These are phyloP conservation scores for Selenicereus undatus DNA, from an alignment of 148 eudicot species.

Conservation along the genomic window DNA sequence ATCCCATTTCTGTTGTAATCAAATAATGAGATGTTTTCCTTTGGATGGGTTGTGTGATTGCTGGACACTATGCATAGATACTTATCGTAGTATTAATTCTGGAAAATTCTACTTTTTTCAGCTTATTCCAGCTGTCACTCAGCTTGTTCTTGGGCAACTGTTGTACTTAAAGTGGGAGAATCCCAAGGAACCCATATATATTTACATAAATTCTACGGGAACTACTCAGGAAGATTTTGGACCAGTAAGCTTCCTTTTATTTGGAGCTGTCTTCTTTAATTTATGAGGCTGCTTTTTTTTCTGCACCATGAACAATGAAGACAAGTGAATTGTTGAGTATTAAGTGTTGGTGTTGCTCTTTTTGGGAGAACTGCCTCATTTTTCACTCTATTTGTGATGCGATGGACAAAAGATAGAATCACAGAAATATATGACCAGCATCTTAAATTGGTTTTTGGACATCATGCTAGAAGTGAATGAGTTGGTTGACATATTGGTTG, in stretches of 20 bases:
- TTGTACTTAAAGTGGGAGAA: slow-evolving; percentile 86
- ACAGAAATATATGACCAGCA: too few species aligned
- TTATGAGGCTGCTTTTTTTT: not conserved
- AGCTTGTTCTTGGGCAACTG: slow-evolving; percentile 75
- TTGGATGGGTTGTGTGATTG: not conserved
- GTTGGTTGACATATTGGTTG: too few species aligned
- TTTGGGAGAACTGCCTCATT: too few species aligned
- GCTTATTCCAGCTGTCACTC: slow-evolving; percentile 88
- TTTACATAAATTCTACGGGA: slow-evolving; percentile 91
- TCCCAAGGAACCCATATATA: slow-evolving; percentile 72
- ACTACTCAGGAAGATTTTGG: slow-evolving; percentile 86
- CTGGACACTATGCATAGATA: not conserved
- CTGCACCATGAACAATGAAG: not conserved
- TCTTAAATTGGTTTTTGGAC: too few species aligned
- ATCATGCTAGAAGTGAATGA: too few species aligned
- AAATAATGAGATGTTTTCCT: not conserved
- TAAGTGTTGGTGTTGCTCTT: too few species aligned
- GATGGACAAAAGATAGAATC: too few species aligned
- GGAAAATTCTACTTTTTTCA: slow-evolving; percentile 27
- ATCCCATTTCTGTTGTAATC: not conserved
- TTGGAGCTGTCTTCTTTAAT: not conserved
- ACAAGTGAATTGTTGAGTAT: not conserved
- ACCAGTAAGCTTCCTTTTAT: slow-evolving; percentile 49
- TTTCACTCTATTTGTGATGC: too few species aligned
- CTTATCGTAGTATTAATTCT: not conserved